Evolutionary conservation across 176 grass and related monocot genomes (phyloP).

Genomic region (Secale cereale): DNA sequence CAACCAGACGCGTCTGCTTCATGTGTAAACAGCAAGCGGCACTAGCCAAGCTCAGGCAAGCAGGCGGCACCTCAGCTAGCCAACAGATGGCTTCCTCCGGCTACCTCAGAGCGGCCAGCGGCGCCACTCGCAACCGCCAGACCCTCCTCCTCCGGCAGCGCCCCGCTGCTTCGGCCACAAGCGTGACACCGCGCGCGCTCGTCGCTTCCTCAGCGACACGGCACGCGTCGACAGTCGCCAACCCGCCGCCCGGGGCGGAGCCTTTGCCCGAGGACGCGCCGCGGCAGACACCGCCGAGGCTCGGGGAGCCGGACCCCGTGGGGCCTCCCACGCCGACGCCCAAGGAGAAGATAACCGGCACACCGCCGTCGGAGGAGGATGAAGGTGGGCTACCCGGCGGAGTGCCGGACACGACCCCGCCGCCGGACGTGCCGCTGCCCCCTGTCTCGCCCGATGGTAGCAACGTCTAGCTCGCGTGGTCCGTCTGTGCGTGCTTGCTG

Average conservation of each 20-base stretch:
- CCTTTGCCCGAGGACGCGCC: neutral
- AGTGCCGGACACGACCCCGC: neutral
- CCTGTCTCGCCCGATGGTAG: neutral
- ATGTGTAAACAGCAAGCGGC: too few species aligned
- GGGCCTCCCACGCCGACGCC: neutral
- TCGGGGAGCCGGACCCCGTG: neutral
- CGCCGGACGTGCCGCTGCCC: neutral
- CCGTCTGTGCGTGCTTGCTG: neutral
- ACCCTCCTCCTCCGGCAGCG: neutral
- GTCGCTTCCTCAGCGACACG: neutral
- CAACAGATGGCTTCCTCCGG: neutral
- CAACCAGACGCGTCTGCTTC: too few species aligned
- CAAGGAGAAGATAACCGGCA: constrained; percentile 3
- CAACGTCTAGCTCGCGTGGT: neutral
- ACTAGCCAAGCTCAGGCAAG: too few species aligned
- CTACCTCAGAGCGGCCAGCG: neutral
- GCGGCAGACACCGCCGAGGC: neutral
- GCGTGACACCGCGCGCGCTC: neutral
- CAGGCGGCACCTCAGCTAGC: too few species aligned
- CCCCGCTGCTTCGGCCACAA: neutral
- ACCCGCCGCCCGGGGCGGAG: neutral
- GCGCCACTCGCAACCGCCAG: neutral
- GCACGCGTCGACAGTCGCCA: neutral
- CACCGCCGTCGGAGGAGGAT: neutral
- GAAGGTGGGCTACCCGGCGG: neutral